phyloP scores from a whole-genome alignment of 2,329 filamentous ascomycete genomes.

The Venturiaceae sp. region DNA sequence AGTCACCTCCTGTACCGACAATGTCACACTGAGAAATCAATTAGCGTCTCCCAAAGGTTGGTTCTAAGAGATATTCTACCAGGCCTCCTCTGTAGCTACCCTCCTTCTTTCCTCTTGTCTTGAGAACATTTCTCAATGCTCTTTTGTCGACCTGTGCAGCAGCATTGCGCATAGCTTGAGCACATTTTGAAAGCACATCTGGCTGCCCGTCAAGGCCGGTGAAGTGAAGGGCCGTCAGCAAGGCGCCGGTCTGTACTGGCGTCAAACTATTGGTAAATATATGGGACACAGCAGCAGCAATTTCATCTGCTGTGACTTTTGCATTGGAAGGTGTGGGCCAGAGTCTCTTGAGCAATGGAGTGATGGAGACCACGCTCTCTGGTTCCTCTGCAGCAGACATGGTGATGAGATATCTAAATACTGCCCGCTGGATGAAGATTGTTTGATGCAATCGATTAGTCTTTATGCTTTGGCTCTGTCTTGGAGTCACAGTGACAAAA shows the following conservation, averaged over 20 bases:
- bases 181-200: constrained; percentile 79
- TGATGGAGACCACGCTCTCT: constrained; percentile 41
- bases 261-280: constrained; percentile 88
- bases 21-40: constrained; percentile 60
- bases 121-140: constrained; percentile 51
- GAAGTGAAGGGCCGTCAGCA: constrained; percentile 87
- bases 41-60: neutral
- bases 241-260: constrained; percentile 76
- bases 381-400: neutral
- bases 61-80: constrained; percentile 35
- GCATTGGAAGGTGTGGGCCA: constrained; percentile 47
- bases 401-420: neutral
- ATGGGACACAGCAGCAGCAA: constrained; percentile 79
- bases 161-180: constrained; percentile 72
- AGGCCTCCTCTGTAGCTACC: constrained; percentile 75
- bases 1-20: constrained; percentile 92
- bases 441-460: neutral
- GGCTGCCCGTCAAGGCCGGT: constrained; percentile 75
- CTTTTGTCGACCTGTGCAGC: constrained; percentile 61
- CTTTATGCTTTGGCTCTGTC: no score
- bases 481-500: no score
- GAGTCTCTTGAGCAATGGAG: constrained; percentile 61
- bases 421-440: no score
- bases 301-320: constrained; percentile 63
- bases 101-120: constrained; percentile 50